Conservation (phyloP, 306 rosid species). For the Medicago lupulina region DNA sequence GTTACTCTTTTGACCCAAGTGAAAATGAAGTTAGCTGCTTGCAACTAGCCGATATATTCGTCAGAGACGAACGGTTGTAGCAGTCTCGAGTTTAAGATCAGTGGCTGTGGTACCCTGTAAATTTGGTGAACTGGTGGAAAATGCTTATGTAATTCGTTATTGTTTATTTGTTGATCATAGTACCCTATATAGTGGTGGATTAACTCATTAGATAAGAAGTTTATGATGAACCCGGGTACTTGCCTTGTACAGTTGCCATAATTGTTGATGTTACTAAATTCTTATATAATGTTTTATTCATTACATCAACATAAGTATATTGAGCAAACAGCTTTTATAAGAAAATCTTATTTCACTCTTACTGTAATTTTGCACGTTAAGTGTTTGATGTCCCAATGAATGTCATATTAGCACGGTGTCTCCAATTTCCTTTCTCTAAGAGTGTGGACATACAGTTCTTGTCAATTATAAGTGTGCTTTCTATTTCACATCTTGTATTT, state of each 20-base stretch:
- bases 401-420: no score
- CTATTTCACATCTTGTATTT: no score
- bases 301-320: background rate
- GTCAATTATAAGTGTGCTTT: no score
- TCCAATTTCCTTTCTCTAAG: no score
- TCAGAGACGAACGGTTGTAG: constrained; percentile 33
- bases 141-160: constrained; percentile 35
- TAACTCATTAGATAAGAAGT: constrained; percentile 16
- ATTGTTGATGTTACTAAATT: constrained; percentile 47
- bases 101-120: constrained; percentile 43
- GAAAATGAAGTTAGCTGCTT: constrained; percentile 43
- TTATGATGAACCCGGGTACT: constrained; percentile 2
- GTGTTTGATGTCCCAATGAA: no score
- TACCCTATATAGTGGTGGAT: constrained; percentile 42
- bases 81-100: constrained; percentile 32
- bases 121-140: constrained; percentile 39
- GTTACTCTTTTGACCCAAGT: constrained; percentile 35
- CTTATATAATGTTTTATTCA: constrained; percentile 31
- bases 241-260: constrained; percentile 61
- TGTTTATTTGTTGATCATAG: constrained; percentile 47
- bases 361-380: no score
- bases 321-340: no score
- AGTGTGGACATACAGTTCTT: no score
- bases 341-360: no score
- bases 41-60: constrained; percentile 28